phyloP scores from a whole-genome alignment of 805 yeast species.

The Nakazawaea sp. region DNA sequence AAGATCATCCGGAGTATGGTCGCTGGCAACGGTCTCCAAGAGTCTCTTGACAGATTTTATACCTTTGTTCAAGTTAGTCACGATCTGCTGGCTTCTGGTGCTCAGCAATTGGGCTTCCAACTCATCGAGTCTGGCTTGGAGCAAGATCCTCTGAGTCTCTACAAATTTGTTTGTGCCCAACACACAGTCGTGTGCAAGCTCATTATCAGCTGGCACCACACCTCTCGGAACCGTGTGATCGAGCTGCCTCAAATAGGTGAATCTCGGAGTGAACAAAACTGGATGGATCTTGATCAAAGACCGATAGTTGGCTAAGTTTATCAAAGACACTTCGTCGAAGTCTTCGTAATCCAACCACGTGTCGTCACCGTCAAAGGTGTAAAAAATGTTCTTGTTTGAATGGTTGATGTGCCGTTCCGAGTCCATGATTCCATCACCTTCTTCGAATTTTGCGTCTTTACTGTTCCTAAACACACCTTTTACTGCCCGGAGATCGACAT shows the following conservation, averaged over 20 bases:
- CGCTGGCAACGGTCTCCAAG: slow-evolving; percentile 3
- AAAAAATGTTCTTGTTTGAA: slow-evolving; percentile 7
- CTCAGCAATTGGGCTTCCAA: slow-evolving; percentile 22
- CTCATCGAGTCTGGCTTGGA: slow-evolving; percentile 23
- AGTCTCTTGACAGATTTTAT: slow-evolving; percentile 9
- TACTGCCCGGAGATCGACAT: slow-evolving; percentile 56
- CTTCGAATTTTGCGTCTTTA: slow-evolving; percentile 10
- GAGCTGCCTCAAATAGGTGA: slow-evolving; percentile 64
- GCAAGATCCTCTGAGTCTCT: slow-evolving; percentile 36
- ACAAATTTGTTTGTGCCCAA: slow-evolving; percentile 44
- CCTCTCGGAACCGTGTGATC: slow-evolving; percentile 30
- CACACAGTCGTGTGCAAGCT: slow-evolving; percentile 59
- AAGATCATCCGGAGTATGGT: slow-evolving; percentile 2
- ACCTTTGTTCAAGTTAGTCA: slow-evolving; percentile 6
- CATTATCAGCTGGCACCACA: slow-evolving; percentile 41
- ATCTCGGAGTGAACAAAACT: slow-evolving; percentile 58
- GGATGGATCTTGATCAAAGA: slow-evolving; percentile 50
- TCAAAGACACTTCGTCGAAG: slow-evolving; percentile 48
- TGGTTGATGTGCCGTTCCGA: slow-evolving; percentile 12
- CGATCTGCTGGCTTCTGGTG: slow-evolving; percentile 11
- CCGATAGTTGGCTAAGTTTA: slow-evolving; percentile 27
- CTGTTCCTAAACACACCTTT: slow-evolving; percentile 35
- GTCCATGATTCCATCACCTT: slow-evolving; percentile 2
- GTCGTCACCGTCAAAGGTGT: slow-evolving; percentile 36
- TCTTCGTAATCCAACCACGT: slow-evolving; percentile 61